These are phyloP conservation scores for Daucus carota DNA, from an alignment of 129 eudicot species.

Conservation along the genomic window DH1_v3.0 NC_030384.2:36230001-36230500, in stretches of 20 bases:
- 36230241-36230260: background rate
- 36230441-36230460: background rate
- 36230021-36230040: conserved; percentile 77
- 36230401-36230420: background rate
- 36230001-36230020: conserved; percentile 85
- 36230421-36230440: background rate
- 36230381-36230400: background rate
- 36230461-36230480: background rate
- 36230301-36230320: background rate
- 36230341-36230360: background rate
- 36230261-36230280: background rate
- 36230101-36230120: conserved; percentile 70
- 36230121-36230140: conserved; percentile 66
- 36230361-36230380: background rate
- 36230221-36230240: background rate
- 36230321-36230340: background rate
- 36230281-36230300: background rate
- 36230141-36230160: conserved; percentile 50
- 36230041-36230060: conserved; percentile 65
- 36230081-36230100: conserved; percentile 79
- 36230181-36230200: background rate
- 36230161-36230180: background rate
- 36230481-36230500: background rate
- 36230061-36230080: conserved; percentile 89
- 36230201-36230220: background rate